These are phyloP conservation scores for Pythium guiyangense DNA, from an alignment of 352 stramenopile species.

Conservation along the genomic window DNA sequence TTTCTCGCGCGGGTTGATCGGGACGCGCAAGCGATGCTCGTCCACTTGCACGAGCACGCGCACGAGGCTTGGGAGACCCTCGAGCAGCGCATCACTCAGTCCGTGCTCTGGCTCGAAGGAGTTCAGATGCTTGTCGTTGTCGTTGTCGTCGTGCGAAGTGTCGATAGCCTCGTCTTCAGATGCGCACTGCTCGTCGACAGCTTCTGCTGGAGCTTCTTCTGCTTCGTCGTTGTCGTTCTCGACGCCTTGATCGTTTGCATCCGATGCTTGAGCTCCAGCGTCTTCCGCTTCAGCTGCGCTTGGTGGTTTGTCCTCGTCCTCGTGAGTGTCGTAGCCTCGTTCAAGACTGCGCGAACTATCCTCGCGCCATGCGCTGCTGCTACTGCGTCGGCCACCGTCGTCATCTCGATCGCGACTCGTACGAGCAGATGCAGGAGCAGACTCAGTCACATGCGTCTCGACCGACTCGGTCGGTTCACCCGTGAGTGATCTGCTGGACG, in stretches of 20 bases:
- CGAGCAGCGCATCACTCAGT: constrained; percentile 13
- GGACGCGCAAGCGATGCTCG: constrained; percentile 46
- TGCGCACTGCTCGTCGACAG: neutral
- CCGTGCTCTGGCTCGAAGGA: neutral
- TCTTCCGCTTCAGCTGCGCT: too few relatives aligned
- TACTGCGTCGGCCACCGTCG: neutral
- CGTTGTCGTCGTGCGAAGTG: neutral
- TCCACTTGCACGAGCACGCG: constrained; percentile 51
- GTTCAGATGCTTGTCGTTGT: neutral
- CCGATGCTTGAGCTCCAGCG: too few relatives aligned
- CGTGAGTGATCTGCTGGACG: constrained; percentile 4
- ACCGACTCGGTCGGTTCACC: neutral
- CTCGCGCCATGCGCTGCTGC: too few relatives aligned
- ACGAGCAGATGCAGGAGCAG: neutral
- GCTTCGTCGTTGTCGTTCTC: neutral
- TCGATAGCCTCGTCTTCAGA: neutral
- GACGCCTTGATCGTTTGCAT: too few relatives aligned
- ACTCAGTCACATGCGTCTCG: neutral
- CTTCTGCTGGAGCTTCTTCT: too few relatives aligned
- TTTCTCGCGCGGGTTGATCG: constrained; percentile 45
- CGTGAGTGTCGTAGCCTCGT: too few relatives aligned
- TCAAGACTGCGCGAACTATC: too few relatives aligned
- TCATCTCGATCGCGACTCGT: neutral
- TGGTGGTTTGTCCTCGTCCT: too few relatives aligned
- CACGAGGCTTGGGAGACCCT: constrained; percentile 31